These are phyloP conservation scores for Mycena metata DNA, from an alignment of 768 basidiomycete genomes.

Conservation along the genomic window DNA sequence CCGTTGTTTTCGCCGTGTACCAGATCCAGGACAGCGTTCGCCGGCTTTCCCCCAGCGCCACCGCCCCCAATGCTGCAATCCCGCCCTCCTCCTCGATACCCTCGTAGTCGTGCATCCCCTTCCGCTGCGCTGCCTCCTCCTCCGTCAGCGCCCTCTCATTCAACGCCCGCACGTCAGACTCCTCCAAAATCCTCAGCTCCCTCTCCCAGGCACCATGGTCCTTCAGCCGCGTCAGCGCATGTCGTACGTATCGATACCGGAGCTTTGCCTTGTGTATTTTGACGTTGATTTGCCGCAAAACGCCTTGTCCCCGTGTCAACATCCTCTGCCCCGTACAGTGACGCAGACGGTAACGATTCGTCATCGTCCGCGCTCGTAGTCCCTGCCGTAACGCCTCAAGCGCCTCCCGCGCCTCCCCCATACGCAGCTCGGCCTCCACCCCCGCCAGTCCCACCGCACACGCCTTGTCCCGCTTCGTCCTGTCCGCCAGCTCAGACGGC, in stretches of 20 bases:
- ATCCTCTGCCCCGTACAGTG: slow-evolving; percentile 5
- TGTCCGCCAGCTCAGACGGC: slow-evolving; percentile 6
- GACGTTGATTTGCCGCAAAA: slow-evolving; percentile 7
- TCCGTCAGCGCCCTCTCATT: slow-evolving; percentile 11
- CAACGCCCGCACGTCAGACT: slow-evolving; percentile 11
- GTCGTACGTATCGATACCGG: slow-evolving; percentile 9
- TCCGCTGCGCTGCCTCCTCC: slow-evolving; percentile 9
- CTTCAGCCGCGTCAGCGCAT: slow-evolving; percentile 7
- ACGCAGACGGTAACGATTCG: neutral
- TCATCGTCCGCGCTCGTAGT: neutral
- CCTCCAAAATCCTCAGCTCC: slow-evolving; percentile 1
- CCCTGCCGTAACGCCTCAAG: neutral
- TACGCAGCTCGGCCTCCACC: slow-evolving; percentile 10
- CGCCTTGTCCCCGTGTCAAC: slow-evolving; percentile 17
- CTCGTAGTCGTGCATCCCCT: neutral
- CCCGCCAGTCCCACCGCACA: neutral
- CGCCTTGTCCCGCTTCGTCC: neutral
- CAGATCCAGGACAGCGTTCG: slow-evolving; percentile 18
- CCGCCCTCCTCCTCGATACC: too few species aligned
- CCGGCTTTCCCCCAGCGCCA: slow-evolving; percentile 1
- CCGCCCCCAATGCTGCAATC: neutral
- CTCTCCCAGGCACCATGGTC: slow-evolving; percentile 5
- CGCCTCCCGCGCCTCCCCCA: slow-evolving; percentile 1
- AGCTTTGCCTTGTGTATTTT: slow-evolving; percentile 17
- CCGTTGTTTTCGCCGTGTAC: neutral